Evolutionary conservation across 108 stramenopile species (phyloP), one percentile per base, ranked within the genome.

Genomic region (Heterococcus sp.): DNA sequence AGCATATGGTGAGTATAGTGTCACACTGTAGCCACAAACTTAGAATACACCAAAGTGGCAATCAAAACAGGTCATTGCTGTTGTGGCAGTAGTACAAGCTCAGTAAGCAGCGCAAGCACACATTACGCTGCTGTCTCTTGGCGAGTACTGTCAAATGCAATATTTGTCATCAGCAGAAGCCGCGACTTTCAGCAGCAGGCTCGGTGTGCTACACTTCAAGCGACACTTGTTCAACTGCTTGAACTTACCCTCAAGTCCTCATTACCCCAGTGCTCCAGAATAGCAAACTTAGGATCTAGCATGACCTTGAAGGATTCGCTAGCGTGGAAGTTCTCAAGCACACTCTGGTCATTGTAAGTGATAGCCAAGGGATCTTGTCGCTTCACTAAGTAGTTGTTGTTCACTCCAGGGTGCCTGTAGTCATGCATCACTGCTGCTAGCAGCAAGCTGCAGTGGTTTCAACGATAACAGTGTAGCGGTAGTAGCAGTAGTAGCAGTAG

Each of bases 271-370:
- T 58, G 8, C 14, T 8, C 21, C 14, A 90, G 74, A 33, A 88
- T 69, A 40, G 87, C 69, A 3, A 32, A 37, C 28, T 71, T 72
- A 1, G 74, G 75, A 32, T 72, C 63, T 35, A 70, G 37, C 69
- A 91, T 28, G 2, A 91, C 11, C 31, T 69, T 40, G 37, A 86
- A 87, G 5, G 88, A 84, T n/a, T 84, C 75, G 0, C 87, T 38
- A 3, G 78, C 83, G 84, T 91, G 90, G 75, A 89, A 87, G 76
- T 90, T 87, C 73, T 91, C 90, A 27, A 91, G 73, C 69, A 82
- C 66, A 1, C 80, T 76, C 0, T 66, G 65, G 75, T 90, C 90
- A 40, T 87, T 86, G 82, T 89, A 90, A 29, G 37, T 58, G 3
- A 88, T 30, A 3, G 89, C 87, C 36, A 91, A 29, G n/a, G 33